Base-by-base conservation (phyloP, 2,329 filamentous ascomycete species). In the Purpureocillium lavendulum region DNA sequence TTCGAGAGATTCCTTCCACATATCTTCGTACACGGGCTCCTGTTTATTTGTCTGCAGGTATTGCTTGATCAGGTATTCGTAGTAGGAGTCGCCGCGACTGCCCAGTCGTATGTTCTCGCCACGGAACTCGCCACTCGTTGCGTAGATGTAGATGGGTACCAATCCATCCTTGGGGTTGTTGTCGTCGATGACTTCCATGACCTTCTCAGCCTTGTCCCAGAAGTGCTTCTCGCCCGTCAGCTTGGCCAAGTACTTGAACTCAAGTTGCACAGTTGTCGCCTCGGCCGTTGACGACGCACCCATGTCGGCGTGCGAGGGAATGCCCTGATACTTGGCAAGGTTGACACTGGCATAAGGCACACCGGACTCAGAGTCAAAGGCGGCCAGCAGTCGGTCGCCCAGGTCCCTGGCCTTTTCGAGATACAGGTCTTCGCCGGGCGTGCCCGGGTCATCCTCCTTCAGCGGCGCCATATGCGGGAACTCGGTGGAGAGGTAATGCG, bases 31-130 rank as follows among this genome's bases (percentile, higher is more conserved):
- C 13, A 97, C 66, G 1, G 80, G 71, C 59, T 98, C 90, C 54
- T 89, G 73, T 57, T 84, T 80, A 41, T 85, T 86, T 11, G 92
- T 98, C 62, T 98, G 92, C 15, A 96, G 72, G 58, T 94, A 97
- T 60, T 98, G 92, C 67, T 98, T 98, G 69, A 97, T 94, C 37
- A 98, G 77, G 60, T 98, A 98, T 65, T 98, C 87, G 64, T 98
- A 98, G 65, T 97, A 98, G 35, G 89, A 96, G 66, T 98, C 92
- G 34, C 92, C 92, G 45, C 92, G 79, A 58, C 87, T 96, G 30
- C 92, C 92, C 16, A 97, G 73, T 14, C 92, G 84, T 53, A 98
- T 90, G 55, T 96, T 94, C 15, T 79, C 65, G 15, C 87, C 87
- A 37, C 78, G 75, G 64, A 97, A 98, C 39, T 78, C 67, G 41